These are phyloP conservation scores for Berberis vulgaris DNA, from an alignment of 164 flowering plant genomes.

Conservation along the genomic window DNA sequence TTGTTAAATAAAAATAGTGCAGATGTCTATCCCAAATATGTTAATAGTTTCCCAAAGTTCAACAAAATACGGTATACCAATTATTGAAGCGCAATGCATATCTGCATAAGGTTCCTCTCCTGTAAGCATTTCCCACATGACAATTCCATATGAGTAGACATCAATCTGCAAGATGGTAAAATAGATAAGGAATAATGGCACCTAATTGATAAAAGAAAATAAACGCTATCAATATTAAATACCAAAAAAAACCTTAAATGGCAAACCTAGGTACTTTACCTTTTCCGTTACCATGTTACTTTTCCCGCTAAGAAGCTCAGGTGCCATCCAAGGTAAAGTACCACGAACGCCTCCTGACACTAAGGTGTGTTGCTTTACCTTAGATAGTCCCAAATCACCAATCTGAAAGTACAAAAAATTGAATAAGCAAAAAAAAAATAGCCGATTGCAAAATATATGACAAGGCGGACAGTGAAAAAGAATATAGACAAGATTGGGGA, in stretches of 20 bases:
- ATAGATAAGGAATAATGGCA: neutral
- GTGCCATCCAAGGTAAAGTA: slow-evolving; percentile 99
- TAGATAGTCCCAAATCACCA: slow-evolving; percentile 92
- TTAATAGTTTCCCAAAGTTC: neutral
- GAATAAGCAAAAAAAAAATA: neutral
- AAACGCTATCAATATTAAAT: neutral
- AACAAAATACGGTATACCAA: slow-evolving; percentile 40
- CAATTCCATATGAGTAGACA: slow-evolving; percentile 90
- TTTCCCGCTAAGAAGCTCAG: slow-evolving; percentile 93
- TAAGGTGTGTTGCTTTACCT: slow-evolving; percentile 85
- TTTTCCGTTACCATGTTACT: slow-evolving; percentile 90
- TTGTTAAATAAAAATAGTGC: too few relatives aligned
- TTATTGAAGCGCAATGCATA: slow-evolving; percentile 88
- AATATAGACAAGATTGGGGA: too few relatives aligned
- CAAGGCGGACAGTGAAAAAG: neutral
- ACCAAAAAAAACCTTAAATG: neutral
- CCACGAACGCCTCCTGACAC: slow-evolving; percentile 99
- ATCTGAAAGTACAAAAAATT: slow-evolving; percentile 36
- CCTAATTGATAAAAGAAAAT: neutral
- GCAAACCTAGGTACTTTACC: slow-evolving; percentile 21
- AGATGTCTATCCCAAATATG: too few relatives aligned
- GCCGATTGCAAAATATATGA: neutral
- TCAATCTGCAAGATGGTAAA: slow-evolving; percentile 54
- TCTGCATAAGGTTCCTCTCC: slow-evolving; percentile 94
- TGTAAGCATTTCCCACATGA: slow-evolving; percentile 97